Evolutionary conservation across 2,329 filamentous ascomycete species (phyloP), one percentile per base, ranked within the genome.

Genomic region (Aspergillus clavatus): DNA sequence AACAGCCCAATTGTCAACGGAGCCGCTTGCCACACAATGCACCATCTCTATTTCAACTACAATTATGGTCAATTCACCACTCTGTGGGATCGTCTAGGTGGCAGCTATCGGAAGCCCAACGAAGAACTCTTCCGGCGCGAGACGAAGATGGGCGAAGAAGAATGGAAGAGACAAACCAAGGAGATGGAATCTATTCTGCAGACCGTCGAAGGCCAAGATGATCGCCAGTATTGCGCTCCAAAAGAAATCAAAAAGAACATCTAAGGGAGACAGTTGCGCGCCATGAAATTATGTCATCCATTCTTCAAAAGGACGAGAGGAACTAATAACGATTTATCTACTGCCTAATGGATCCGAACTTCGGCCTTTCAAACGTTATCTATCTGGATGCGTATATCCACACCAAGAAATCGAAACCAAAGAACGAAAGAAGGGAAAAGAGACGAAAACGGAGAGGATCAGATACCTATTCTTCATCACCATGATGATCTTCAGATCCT

Each of bases 61-160:
- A 96, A 95, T 73, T 96, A 95, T 61, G 90, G 90, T 47, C 90
- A 96, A 68, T 96, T 90, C 73, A 93, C 88, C 12, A 95, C 89
- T 0, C 74, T 93, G 16, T 95, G 90, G 86, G 90, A 96, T 68
- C 83, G 90, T 42, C 70, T 95, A 16, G 87, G 88, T 43, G 86
- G 86, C 47, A 94, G 86, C 63, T 96, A 95, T 74, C 79, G 87
- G 58, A 82, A 84, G 74, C 90, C 90, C 16, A 91, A 93, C 57
- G 79, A 83, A 45, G 88, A 89, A 70, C 79, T 95, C 56, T 96
- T 95, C 74, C 73, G 83, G 58, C 84, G 84, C 65, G 86, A 93
- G 66, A 82, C 81, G 58, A 95, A 95, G 77, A 90, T 93, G 86
- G 86, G 80, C 52, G 73, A 86, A 59, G 77, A 76, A 49, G 84